Evolutionary conservation across 805 yeast genomes (phyloP).

Genomic region (Kodamaea laetipori): DNA sequence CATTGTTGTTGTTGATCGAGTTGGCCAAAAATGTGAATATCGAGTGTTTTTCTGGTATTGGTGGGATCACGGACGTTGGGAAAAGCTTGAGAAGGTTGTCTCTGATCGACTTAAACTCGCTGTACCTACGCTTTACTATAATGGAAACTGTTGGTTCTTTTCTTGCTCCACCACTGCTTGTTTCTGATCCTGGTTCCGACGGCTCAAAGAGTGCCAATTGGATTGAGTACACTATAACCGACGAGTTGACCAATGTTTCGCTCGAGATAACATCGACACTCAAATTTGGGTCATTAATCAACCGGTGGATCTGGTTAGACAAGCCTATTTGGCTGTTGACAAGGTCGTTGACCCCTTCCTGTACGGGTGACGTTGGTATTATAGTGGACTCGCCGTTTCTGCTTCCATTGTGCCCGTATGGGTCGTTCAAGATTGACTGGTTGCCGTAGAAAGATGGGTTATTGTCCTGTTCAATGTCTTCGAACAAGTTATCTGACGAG

Average conservation of each 20-base stretch:
- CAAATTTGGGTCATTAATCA: slow-evolving; percentile 31
- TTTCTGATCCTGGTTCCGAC: slow-evolving; percentile 6
- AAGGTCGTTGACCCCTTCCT: slow-evolving; percentile 20
- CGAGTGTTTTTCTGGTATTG: slow-evolving; percentile 51
- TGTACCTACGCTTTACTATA: slow-evolving; percentile 44
- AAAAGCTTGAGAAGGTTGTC: slow-evolving; percentile 39
- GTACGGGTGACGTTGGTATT: slow-evolving; percentile 1
- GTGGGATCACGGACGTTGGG: slow-evolving; percentile 45
- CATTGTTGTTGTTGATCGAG: slow-evolving; percentile 40
- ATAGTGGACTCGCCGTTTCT: slow-evolving; percentile 1
- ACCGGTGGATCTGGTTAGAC: slow-evolving; percentile 32
- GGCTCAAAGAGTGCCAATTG: slow-evolving; percentile 23
- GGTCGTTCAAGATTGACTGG: slow-evolving; percentile 30
- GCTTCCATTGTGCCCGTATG: slow-evolving; percentile 22
- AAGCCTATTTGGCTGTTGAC: slow-evolving; percentile 33
- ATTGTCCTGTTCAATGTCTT: slow-evolving; percentile 47
- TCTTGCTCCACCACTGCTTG: not conserved
- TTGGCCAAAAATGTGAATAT: slow-evolving; percentile 44
- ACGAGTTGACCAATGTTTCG: slow-evolving; percentile 37
- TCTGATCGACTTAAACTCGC: slow-evolving; percentile 46
- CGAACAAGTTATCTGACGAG: slow-evolving; percentile 25
- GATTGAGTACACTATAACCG: slow-evolving; percentile 42
- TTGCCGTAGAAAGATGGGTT: slow-evolving; percentile 46
- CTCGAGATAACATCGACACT: slow-evolving; percentile 35
- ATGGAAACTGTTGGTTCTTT: slow-evolving; percentile 18